Evolutionary conservation across 192 early-diverging fungal species (phyloP).

Genomic region (Coemansia sp.): DNA sequence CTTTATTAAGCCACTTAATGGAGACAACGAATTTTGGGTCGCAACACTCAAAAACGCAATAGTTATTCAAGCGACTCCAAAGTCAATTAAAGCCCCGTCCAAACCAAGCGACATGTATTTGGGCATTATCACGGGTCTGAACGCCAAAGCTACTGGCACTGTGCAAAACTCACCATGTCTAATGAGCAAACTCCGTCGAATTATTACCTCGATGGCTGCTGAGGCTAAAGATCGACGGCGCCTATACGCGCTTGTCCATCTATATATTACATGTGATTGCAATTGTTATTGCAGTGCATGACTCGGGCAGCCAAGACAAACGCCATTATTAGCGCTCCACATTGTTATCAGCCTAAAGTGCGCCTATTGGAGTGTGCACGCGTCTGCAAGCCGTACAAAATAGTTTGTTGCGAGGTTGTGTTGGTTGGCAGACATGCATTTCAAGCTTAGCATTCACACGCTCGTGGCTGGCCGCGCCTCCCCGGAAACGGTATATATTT

Average conservation of each 20-base stretch:
- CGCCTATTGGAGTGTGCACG: neutral
- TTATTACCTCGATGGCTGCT: neutral
- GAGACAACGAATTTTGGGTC: no score
- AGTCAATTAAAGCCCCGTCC: neutral
- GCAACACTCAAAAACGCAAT: no score
- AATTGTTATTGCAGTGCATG: neutral
- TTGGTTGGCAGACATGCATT: neutral
- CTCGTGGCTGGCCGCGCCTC: neutral
- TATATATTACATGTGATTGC: slow-evolving; percentile 3
- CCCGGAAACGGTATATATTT: slow-evolving; percentile 1
- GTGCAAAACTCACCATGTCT: slow-evolving; percentile 3
- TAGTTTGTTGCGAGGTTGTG: neutral
- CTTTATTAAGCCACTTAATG: no score
- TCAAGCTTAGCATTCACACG: slow-evolving; percentile 3
- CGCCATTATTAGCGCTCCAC: slow-evolving; percentile 4
- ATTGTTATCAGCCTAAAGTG: neutral
- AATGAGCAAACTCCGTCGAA: neutral
- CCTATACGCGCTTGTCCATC: neutral
- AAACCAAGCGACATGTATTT: neutral
- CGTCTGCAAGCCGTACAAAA: slow-evolving; percentile 1
- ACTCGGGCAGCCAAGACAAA: neutral
- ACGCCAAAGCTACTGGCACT: neutral
- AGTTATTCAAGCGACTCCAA: no score
- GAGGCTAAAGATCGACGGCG: slow-evolving; percentile 1
- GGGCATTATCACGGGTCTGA: neutral